Base-by-base conservation (phyloP, 2,329 filamentous ascomycete genomes). In the Fusarium clavum region DNA sequence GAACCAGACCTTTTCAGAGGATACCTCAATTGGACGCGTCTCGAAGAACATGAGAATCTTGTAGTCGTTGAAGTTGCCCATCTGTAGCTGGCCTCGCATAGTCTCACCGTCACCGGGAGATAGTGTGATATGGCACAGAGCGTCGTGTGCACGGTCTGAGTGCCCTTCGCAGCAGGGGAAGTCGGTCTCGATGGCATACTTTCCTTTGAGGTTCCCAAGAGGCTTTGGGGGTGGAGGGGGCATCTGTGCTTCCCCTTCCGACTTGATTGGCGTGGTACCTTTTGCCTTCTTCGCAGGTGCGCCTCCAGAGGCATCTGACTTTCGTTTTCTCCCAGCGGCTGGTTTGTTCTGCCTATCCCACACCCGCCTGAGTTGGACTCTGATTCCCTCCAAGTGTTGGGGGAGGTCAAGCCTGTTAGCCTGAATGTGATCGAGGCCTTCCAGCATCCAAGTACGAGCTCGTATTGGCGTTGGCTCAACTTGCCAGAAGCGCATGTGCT, bases 271-370 rank as follows among this genome's bases (percentile, higher is more conserved):
- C 1, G 24, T 22, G 27, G 8, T 5, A 1, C 5, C 3, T 11
- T 45, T 25, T 8, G 38, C 11, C 25, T 4, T 60, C 44, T 61
- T 16, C 13, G 22, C 27, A 13, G 43, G 16, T 12, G 11, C 3
- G 0, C 8, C 29, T 7, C 7, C 6, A 0, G 3, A 10, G 2
- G 2, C 3, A 2, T 45, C n/a, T 12, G 24, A 20, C 14, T 47
- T 32, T 10, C 20, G 12, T 16, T 32, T 48, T 3, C 2, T 11
- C 14, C 34, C 24, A 3, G 24, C 5, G 1, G 2, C 7, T 0
- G 13, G 9, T 20, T 6, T 32, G 18, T n/a, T 27, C 14, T 59
- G 20, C 3, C 8, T 32, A 3, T 3, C 8, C 22, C 20, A 27
- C 6, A 24, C 43, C 9, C 2, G 16, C 8, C 12, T 7, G 6